Base-by-base conservation (phyloP, 371 early-diverging fungal genomes). In the Mycotypha africana region DNA sequence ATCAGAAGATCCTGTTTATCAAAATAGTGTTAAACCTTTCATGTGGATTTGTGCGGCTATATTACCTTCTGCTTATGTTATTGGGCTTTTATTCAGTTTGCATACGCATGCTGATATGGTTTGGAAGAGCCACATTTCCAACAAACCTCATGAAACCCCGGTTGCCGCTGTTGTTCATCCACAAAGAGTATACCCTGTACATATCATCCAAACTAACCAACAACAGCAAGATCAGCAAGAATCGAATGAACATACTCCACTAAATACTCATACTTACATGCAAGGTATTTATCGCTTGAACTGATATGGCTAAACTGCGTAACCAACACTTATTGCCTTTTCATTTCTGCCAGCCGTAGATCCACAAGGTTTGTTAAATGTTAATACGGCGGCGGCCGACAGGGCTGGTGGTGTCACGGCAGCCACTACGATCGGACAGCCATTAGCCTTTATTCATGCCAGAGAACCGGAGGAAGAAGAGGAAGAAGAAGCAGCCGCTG, bases 71-170 rank as follows among this genome's bases (percentile, higher is more conserved):
- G 81, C 93, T 19, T 97, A 97, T 62, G 58, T 86, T 31, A 84
- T 95, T 52, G 96, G 94, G 20, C 76, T 97, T 43, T 81, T 87
- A 77, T 97, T 96, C 49, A 91, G 94, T 46, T 82, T 97, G 30
- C 78, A 87, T 37, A 97, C 97, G 0, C 97, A 97, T 51, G 85
- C 86, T 21, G 79, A 84, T 40, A 82, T 86, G 60, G 92, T 96
- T 26, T 96, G 91, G 79, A 77, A 88, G 54, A 62, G 67, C 23
- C 53, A 71, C 16, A 25, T 44, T 9, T 45, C 45, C 9, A 21
- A 12, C 10, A 31, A 46, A 15, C 16, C 35, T 2, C 21, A 34
- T 19, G 45, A 48, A 14, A 28, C 11, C 8, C 8, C 28, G 28
- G 23, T 41, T 10, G 5, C 25, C 24, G 35, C 22, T 12, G 20